Evolutionary conservation across 176 grass and related monocot genomes (phyloP), one percentile per base, ranked within the genome.

Genomic region (Zoysia pacifica): DNA sequence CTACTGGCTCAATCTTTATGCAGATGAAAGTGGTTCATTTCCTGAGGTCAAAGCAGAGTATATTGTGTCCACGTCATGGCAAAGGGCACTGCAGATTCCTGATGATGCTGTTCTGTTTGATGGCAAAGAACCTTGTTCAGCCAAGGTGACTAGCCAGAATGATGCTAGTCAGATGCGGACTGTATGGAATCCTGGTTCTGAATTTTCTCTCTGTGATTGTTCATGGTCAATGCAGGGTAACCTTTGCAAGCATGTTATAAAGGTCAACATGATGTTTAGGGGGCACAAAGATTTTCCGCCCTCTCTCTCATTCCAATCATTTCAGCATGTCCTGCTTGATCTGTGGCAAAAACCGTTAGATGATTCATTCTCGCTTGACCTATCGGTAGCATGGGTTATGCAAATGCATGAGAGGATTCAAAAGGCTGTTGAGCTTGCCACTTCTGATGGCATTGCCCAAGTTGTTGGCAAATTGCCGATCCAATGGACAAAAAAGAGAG

Each of bases 221-320:
- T 83, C 67, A 2, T 97, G 94, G 94, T 87, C 94, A 52, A 88
- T 94, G 87, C 87, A 90, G 74, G 94, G 89, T 42, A 97, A 97
- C 85, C 76, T 97, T 73, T 94, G 94, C 86, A 97, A 94, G 74
- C 94, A 97, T 65, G 45, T 94, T 48, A 82, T 97, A 70, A 97
- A 97, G 85, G 91, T 92, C 58, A 92, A 94, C 53, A 88, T 94
- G 84, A 65, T 94, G 16, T 88, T 65, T 52, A 69, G 61, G 46
- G 6, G 70, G 4, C 79, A 28, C 51, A 94, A 75, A 35, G 85
- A 97, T 48, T 69, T 58, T 39, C 51, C 61, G 15, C 87, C 84
- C 49, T 85, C 72, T 0, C 71, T 97, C 43, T 80, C 91, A 50
- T 89, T 88, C 55, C 81, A 88, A 56, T 97, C 87, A 6, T 97